Evolutionary conservation across 1,284 basidiomycete genomes (phyloP).

Genomic region (Cryptococcus sp.): DNA sequence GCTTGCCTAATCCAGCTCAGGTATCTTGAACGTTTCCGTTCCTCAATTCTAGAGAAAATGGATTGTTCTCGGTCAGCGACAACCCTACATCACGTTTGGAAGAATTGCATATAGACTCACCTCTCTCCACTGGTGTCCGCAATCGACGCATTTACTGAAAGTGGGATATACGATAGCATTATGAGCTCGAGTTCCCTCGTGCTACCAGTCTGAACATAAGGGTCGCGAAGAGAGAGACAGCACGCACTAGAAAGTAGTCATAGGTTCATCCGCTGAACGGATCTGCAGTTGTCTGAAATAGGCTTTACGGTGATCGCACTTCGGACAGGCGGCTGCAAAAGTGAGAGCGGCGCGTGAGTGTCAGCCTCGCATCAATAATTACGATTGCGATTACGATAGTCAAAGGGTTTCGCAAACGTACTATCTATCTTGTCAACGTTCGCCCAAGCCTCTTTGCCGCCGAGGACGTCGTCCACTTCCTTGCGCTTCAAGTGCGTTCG

Average conservation of each 20-base stretch:
- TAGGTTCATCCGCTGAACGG: conserved; percentile 91
- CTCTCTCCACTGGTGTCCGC: conserved; percentile 53
- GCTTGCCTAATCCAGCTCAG: too few relatives aligned
- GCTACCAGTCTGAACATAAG: background rate
- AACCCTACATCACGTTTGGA: background rate
- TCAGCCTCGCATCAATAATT: too few relatives aligned
- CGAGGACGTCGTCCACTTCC: conserved; percentile 88
- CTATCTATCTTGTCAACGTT: conserved; percentile 88
- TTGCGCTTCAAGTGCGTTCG: conserved; percentile 80
- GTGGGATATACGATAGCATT: background rate
- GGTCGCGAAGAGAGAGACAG: background rate
- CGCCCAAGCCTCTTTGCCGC: conserved; percentile 91
- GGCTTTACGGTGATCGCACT: conserved; percentile 84
- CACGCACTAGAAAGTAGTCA: conserved; percentile 83
- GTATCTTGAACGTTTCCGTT: background rate
- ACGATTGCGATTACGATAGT: too few relatives aligned
- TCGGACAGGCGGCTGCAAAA: conserved; percentile 72
- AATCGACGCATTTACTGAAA: conserved; percentile 50
- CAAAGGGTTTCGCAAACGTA: conserved; percentile 49
- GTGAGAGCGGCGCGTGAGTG: too few relatives aligned
- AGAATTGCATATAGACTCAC: conserved; percentile 18
- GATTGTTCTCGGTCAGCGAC: background rate
- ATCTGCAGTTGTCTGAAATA: conserved; percentile 98
- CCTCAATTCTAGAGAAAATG: background rate
- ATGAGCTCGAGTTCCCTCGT: background rate